A percentile compares a stretch with the other conserved stretches of the same genome.
phyloP scores from a whole-genome alignment of 2,329 filamentous ascomycete species.

The Pleurostoma richardsiae region DNA sequence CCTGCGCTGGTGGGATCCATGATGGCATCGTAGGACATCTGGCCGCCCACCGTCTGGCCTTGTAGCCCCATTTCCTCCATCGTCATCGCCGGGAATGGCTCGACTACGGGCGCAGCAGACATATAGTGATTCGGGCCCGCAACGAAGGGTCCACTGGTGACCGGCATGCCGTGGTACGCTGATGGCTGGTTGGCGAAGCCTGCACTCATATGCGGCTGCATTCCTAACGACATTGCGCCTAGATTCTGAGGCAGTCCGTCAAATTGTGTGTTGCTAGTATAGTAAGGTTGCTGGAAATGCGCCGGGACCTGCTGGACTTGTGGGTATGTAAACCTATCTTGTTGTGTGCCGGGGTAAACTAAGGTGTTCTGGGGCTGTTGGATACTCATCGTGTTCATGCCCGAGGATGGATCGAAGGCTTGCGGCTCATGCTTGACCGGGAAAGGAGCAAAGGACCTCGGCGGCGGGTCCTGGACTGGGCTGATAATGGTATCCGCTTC shows the following conservation, averaged over 20 bases:
- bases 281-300: slow-evolving; percentile 8
- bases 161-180: slow-evolving; percentile 21
- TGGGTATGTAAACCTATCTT: slow-evolving; percentile 7
- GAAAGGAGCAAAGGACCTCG: slow-evolving; percentile 26
- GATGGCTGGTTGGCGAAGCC: slow-evolving; percentile 9
- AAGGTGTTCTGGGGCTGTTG: slow-evolving; percentile 6
- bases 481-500: slow-evolving; percentile 62
- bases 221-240: slow-evolving; percentile 1
- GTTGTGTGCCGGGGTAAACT: slow-evolving; percentile 3
- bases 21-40: slow-evolving; percentile 25
- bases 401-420: slow-evolving; percentile 12
- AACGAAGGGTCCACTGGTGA: slow-evolving; percentile 19
- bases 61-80: slow-evolving; percentile 7
- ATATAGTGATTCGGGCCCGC: slow-evolving; percentile 22
- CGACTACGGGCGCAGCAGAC: slow-evolving; percentile 17
- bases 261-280: slow-evolving; percentile 1
- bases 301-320: slow-evolving; percentile 5
- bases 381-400: slow-evolving; percentile 4
- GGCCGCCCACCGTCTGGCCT: slow-evolving; percentile 4
- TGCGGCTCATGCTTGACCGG: slow-evolving; percentile 25
- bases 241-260: not conserved
- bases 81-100: slow-evolving; percentile 8
- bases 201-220: slow-evolving; percentile 6
- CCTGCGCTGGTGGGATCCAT: slow-evolving; percentile 21
- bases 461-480: slow-evolving; percentile 55